These are phyloP conservation scores for Sherardia arvensis DNA, from an alignment of 257 asterid species.

Conservation along the genomic window DNA sequence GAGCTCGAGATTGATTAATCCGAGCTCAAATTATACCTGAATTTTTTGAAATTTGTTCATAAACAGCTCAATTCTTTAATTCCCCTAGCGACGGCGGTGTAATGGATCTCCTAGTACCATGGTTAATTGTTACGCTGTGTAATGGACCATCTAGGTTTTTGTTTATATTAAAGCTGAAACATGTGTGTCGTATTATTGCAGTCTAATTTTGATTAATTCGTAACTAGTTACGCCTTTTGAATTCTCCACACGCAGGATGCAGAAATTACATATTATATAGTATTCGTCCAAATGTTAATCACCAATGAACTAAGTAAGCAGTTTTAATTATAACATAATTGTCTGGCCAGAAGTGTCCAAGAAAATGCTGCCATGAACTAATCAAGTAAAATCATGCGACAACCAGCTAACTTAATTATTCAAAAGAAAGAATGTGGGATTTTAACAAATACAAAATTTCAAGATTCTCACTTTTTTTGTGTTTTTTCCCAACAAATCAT, in stretches of 20 bases:
- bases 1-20: too few species aligned
- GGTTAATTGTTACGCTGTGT: not conserved
- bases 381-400: constrained; percentile 26
- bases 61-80: too few species aligned
- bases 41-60: too few species aligned
- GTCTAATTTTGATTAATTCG: not conserved
- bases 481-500: not conserved
- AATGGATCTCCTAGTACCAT: too few species aligned
- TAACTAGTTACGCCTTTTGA: not conserved
- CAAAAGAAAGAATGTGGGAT: constrained; percentile 19
- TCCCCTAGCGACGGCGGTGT: too few species aligned
- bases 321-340: too few species aligned
- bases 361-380: constrained; percentile 14
- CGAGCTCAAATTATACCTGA: too few species aligned
- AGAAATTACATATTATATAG: not conserved
- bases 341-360: not conserved
- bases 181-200: not conserved
- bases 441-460: constrained; percentile 33
- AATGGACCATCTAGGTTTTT: too few species aligned
- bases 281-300: not conserved
- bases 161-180: too few species aligned
- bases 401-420: constrained; percentile 33
- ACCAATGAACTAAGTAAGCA: not conserved
- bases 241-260: not conserved
- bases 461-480: not conserved